Conservation (phyloP, 106 monocot genomes). For the Allium sativum region DNA sequence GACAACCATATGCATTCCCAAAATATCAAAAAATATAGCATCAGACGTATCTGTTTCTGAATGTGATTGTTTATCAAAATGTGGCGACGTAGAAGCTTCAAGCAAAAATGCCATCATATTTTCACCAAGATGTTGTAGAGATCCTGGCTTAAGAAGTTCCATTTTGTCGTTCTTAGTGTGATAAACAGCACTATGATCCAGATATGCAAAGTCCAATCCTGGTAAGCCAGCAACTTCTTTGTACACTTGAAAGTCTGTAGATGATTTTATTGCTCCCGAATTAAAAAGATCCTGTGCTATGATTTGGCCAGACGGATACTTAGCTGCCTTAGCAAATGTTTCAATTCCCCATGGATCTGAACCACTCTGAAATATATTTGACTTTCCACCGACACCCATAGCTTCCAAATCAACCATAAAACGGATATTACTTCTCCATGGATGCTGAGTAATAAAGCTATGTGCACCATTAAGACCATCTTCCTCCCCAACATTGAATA, state of each 20-base stretch:
- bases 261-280: constrained; percentile 87
- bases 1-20: constrained; percentile 92
- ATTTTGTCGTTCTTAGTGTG: constrained; percentile 99
- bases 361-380: constrained; percentile 63
- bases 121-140: constrained; percentile 97
- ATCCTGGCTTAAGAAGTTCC: constrained; percentile 84
- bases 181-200: constrained; percentile 75
- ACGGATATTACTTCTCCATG: constrained; percentile 42
- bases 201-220: constrained; percentile 95
- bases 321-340: constrained; percentile 67
- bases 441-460: constrained; percentile 96
- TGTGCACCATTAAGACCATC: constrained; percentile 97
- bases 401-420: constrained; percentile 71
- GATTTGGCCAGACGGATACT: constrained; percentile 81
- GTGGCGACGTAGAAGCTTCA: constrained; percentile 40
- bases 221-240: constrained; percentile 84
- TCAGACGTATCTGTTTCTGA: constrained; percentile 13
- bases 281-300: constrained; percentile 87
- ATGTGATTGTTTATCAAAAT: constrained; percentile 21
- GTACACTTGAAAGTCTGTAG: constrained; percentile 97
- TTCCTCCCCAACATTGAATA: constrained; percentile 98
- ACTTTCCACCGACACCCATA: constrained; percentile 67
- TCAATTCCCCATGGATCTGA: constrained; percentile 63
- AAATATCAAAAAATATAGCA: constrained; percentile 70
- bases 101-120: constrained; percentile 94